Evolutionary conservation across 2,329 filamentous ascomycete species (phyloP), one percentile per base, ranked within the genome.

Genomic region (Plenodomus lindquistii): DNA sequence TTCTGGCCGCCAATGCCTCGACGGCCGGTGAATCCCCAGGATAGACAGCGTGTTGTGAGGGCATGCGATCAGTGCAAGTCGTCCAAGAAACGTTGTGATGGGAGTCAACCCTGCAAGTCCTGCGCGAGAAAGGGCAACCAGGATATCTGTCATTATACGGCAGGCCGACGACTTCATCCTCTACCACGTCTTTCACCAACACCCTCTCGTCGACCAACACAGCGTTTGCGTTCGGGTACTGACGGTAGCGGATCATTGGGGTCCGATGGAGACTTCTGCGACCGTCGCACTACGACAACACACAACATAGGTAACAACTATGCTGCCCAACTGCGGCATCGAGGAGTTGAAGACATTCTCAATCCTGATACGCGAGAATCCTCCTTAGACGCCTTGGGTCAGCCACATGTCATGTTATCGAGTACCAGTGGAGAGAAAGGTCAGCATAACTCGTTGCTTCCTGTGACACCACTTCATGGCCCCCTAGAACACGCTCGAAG

Each of bases 351-450:
- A 34, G 38, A 49, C 22, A 40, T 41, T 8, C 35, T 16, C 13
- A 42, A 44, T 17, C 46, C 42, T 37, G 41, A 46, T 72, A 42
- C 66, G n/a, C 46, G 50, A 34, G 40, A 36, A 10, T 51, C 49
- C 1, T 55, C 55, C 2, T 46, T 40, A 13, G 55, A 58, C 22
- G 38, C 39, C 8, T 47, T 55, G 38, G 49, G 45, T 22, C 52
- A 58, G 22, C 55, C 55, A 17, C 40, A 52, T 49, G 58, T 77
- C 0, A 81, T 83, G 77, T 63, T 83, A 6, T 68, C 80, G 2
- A 82, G 80, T 53, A 69, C 77, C 0, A 76, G 78, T 16, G 79
- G 81, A 3, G 80, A 83, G 57, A 58, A 58, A 41, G 52, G 55
- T 54, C 42, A 46, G 73, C 74, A 74, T n/a, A n/a, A n/a, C n/a